phyloP scores from a whole-genome alignment of 345 rosid species.

The Gossypium stocksii region DNA sequence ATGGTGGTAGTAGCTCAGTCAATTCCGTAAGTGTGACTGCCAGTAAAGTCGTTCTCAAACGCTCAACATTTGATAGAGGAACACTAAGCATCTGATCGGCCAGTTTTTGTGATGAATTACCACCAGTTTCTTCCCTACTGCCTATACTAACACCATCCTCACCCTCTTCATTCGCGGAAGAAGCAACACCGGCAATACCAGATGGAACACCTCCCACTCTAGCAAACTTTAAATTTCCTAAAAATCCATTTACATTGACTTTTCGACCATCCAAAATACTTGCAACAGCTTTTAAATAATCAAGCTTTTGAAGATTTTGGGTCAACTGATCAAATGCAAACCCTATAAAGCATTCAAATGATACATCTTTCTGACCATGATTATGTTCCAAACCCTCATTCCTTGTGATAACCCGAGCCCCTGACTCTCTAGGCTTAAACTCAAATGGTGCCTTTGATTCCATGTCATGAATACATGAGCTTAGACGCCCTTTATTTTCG shows the following conservation, averaged over 20 bases:
- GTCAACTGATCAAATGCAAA: not conserved
- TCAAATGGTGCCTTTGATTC: constrained; percentile 24
- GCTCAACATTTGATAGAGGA: constrained; percentile 91
- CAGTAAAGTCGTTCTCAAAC: constrained; percentile 72
- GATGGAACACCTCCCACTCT: constrained; percentile 86
- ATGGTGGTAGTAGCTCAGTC: constrained; percentile 75
- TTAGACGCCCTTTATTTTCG: constrained; percentile 24
- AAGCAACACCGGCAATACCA: constrained; percentile 62
- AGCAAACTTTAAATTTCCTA: constrained; percentile 81
- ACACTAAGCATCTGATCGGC: constrained; percentile 74
- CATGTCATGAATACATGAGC: constrained; percentile 16
- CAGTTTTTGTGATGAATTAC: constrained; percentile 58
- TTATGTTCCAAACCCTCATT: constrained; percentile 16
- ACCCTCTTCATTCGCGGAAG: constrained; percentile 55
- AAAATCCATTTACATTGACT: constrained; percentile 65
- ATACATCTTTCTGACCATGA: constrained; percentile 25
- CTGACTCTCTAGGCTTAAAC: constrained; percentile 19
- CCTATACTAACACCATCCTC: constrained; percentile 42
- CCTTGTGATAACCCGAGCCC: constrained; percentile 9
- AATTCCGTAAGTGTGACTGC: constrained; percentile 75
- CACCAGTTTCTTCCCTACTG: constrained; percentile 49
- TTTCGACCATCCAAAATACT: constrained; percentile 78
- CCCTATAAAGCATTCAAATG: constrained; percentile 1
- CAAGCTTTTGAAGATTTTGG: not conserved
- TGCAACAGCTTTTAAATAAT: not conserved